Evolutionary conservation across 2,329 filamentous ascomycete species (phyloP).

Genomic region (Fusarium denticulatum): DNA sequence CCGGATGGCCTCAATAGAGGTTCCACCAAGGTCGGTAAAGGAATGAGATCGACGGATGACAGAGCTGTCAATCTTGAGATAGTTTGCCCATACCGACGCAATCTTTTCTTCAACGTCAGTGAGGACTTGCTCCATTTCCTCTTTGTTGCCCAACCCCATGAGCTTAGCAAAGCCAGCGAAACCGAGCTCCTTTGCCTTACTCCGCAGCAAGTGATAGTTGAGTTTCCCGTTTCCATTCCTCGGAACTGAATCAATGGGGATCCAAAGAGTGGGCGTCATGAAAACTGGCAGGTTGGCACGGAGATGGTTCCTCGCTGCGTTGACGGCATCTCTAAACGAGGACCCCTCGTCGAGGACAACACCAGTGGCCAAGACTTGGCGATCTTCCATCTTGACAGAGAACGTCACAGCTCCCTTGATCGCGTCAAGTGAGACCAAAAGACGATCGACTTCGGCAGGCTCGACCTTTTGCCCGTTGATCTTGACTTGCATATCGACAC

Average conservation of each 20-base stretch:
- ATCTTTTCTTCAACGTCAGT: conserved; percentile 7
- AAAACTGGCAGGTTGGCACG: conserved; percentile 27
- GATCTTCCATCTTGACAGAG: conserved; percentile 9
- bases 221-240: conserved; percentile 42
- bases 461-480: conserved; percentile 37
- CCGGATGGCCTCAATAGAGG: conserved; percentile 13
- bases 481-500: conserved; percentile 40
- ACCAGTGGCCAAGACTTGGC: background rate
- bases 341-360: background rate
- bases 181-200: background rate
- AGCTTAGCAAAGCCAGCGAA: background rate
- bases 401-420: conserved; percentile 5
- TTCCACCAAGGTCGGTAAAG: conserved; percentile 13
- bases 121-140: background rate
- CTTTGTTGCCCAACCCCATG: background rate
- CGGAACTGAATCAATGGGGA: conserved; percentile 31
- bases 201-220: conserved; percentile 7
- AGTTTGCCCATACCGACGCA: background rate
- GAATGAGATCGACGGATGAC: background rate
- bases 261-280: conserved; percentile 41
- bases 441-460: conserved; percentile 10
- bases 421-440: background rate
- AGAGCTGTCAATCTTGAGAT: background rate
- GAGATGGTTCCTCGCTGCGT: background rate
- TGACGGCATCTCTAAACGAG: background rate